Evolutionary conservation across 2,329 filamentous ascomycete species (phyloP).

Genomic region (Aspergillus cejpii): DNA sequence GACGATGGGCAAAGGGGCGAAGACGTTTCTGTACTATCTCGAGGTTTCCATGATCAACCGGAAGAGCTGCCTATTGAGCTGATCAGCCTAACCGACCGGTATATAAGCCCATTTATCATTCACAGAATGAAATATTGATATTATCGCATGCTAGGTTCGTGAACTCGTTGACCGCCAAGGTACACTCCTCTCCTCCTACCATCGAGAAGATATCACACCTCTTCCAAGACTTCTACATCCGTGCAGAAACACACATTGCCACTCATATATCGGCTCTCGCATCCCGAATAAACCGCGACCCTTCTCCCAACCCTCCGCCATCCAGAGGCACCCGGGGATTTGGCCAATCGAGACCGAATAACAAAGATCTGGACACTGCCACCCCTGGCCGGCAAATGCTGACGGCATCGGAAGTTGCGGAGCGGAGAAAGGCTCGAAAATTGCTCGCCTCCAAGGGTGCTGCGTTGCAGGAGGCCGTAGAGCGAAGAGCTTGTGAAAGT

Average conservation of each 20-base stretch:
- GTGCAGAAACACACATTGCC: slow-evolving; percentile 71
- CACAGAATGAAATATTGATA: slow-evolving; percentile 4
- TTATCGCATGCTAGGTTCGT: slow-evolving; percentile 60
- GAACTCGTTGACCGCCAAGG: slow-evolving; percentile 78
- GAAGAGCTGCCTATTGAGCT: slow-evolving; percentile 93
- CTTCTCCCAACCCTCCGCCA: slow-evolving; percentile 53
- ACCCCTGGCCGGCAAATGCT: slow-evolving; percentile 75
- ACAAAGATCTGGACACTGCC: slow-evolving; percentile 30
- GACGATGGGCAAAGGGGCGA: slow-evolving; percentile 28
- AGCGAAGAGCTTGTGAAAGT: slow-evolving; percentile 74
- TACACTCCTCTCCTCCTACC: slow-evolving; percentile 73
- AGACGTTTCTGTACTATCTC: slow-evolving; percentile 31
- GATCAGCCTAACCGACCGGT: slow-evolving; percentile 82
- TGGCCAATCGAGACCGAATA: slow-evolving; percentile 47
- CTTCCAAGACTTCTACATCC: slow-evolving; percentile 89
- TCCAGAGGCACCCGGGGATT: slow-evolving; percentile 44
- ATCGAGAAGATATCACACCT: slow-evolving; percentile 76
- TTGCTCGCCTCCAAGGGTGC: slow-evolving; percentile 69
- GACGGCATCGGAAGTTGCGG: slow-evolving; percentile 74
- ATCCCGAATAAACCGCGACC: slow-evolving; percentile 64
- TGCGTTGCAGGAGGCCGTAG: slow-evolving; percentile 82
- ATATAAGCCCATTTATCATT: slow-evolving; percentile 17
- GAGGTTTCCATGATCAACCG: slow-evolving; percentile 57
- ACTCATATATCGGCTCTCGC: slow-evolving; percentile 80
- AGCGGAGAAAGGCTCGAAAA: slow-evolving; percentile 70